Evolutionary conservation across 2,329 filamentous ascomycete genomes (phyloP).

Genomic region (Pseudogymnoascus verrucosus): DNA sequence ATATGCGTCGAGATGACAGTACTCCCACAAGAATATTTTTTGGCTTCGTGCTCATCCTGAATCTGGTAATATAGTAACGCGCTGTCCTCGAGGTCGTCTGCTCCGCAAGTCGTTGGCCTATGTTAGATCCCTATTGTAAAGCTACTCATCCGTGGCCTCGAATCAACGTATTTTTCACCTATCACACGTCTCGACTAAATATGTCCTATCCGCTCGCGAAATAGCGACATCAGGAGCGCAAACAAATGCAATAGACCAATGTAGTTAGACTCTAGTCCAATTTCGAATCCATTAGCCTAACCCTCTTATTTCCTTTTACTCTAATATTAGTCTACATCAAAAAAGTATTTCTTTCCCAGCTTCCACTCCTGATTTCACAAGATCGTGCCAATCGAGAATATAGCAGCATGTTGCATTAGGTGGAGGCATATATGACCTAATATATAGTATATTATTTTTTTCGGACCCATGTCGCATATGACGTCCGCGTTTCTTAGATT

Average conservation of each 20-base stretch:
- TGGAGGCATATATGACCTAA: not conserved
- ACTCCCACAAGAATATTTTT: too few relatives aligned
- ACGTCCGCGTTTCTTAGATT: slow-evolving; percentile 15
- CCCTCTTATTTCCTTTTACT: not conserved
- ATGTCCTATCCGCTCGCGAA: not conserved
- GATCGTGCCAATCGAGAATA: not conserved
- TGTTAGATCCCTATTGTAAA: not conserved
- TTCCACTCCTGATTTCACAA: not conserved
- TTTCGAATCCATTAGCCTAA: not conserved
- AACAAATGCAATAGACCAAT: not conserved
- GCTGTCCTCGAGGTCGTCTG: not conserved
- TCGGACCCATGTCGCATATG: not conserved
- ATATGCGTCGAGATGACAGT: too few relatives aligned
- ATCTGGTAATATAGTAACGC: too few relatives aligned
- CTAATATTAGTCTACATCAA: not conserved
- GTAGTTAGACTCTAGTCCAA: not conserved
- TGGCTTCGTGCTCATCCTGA: too few relatives aligned
- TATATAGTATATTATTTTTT: not conserved
- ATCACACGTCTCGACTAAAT: not conserved
- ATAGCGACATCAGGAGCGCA: not conserved
- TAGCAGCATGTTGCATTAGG: not conserved
- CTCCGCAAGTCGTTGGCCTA: not conserved
- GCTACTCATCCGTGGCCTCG: too few relatives aligned
- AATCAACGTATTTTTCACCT: too few relatives aligned
- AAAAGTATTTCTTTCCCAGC: not conserved